Conservation (phyloP, 306 rosid genomes). For the Astragalus membranaceus region DNA sequence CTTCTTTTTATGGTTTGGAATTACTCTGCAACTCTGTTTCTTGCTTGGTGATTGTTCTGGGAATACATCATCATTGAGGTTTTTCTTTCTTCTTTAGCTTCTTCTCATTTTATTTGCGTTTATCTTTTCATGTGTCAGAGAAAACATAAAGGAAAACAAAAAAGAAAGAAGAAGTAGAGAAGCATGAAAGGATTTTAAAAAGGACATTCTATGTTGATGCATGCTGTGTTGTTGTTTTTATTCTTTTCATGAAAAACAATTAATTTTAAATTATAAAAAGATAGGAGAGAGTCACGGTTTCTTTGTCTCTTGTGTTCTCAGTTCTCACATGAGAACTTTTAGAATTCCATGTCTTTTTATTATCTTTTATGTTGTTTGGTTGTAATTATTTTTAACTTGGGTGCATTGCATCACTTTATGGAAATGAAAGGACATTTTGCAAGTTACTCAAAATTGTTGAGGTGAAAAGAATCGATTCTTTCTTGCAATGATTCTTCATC, state of each 20-base stretch:
- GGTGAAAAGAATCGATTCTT: conserved; percentile 21
- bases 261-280: background rate
- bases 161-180: background rate
- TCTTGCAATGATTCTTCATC: background rate
- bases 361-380: background rate
- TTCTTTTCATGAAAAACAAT: conserved; percentile 23
- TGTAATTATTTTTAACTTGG: background rate
- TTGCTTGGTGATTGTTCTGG: conserved; percentile 22
- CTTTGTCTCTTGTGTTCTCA: conserved; percentile 28
- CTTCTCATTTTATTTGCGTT: conserved; percentile 4
- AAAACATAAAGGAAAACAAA: background rate
- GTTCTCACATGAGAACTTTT: conserved; percentile 31
- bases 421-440: conserved; percentile 15
- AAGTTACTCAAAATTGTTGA: conserved; percentile 12
- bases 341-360: conserved; percentile 1
- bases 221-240: conserved; percentile 12
- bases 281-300: conserved; percentile 25
- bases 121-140: conserved; percentile 32
- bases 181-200: background rate
- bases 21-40: conserved; percentile 23
- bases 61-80: conserved; percentile 33
- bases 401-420: conserved; percentile 18
- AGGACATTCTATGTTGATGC: conserved; percentile 14
- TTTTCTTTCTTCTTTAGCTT: conserved; percentile 13
- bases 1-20: conserved; percentile 33